Conservation (phyloP, 2,329 filamentous ascomycete species). For the Pseudopyricularia javanii region DNA sequence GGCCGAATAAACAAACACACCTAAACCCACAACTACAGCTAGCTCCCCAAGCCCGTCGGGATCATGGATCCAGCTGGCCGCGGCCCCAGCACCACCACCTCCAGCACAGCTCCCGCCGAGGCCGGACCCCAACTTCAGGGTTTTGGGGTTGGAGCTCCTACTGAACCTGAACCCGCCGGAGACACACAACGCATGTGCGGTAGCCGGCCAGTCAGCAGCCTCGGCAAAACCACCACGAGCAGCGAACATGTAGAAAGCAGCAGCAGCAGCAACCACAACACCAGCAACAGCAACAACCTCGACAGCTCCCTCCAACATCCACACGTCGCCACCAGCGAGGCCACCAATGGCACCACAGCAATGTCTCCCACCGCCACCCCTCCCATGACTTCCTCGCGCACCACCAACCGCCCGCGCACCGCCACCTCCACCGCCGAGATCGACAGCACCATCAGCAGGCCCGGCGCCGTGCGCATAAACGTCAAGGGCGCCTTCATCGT, state of each 20-base stretch:
- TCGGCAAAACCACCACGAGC: neutral
- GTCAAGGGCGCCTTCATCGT: constrained; percentile 95
- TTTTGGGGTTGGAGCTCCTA: neutral
- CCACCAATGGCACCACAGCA: neutral
- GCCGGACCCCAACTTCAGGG: neutral
- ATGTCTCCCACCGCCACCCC: neutral
- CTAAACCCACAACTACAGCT: neutral
- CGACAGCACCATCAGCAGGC: constrained; percentile 47
- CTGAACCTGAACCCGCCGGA: neutral
- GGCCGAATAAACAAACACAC: neutral
- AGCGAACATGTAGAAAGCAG: neutral
- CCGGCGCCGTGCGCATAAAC: constrained; percentile 79
- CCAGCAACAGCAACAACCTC: neutral
- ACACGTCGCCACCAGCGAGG: neutral
- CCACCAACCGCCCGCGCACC: constrained; percentile 18
- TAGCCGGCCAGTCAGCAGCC: neutral
- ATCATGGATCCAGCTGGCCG: neutral
- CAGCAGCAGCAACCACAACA: neutral
- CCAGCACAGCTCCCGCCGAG: neutral
- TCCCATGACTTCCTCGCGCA: neutral
- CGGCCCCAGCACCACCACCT: neutral
- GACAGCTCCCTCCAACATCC: neutral
- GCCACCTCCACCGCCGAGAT: constrained; percentile 43
- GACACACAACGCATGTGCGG: neutral
- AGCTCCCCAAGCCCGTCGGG: too few relatives aligned